These are phyloP conservation scores for Candida coleopterorum DNA, from an alignment of 805 yeast genomes.

Conservation along the genomic window DNA sequence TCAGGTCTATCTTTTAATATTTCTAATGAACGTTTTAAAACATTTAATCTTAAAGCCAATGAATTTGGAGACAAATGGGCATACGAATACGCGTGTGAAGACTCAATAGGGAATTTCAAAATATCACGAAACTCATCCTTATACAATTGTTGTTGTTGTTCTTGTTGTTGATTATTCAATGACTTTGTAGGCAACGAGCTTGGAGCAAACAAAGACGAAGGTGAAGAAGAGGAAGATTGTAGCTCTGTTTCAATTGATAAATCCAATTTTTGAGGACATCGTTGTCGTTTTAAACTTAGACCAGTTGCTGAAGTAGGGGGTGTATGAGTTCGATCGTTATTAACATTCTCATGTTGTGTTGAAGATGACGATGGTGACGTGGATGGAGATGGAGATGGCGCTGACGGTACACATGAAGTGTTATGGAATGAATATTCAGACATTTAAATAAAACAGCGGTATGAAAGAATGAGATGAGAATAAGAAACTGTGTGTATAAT, in stretches of 20 bases:
- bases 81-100: conserved; percentile 81
- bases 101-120: conserved; percentile 65
- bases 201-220: conserved; percentile 7
- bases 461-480: too few relatives aligned
- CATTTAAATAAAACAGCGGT: not conserved
- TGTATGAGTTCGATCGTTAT: not conserved
- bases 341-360: not conserved
- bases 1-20: conserved; percentile 64
- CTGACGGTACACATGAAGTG: too few relatives aligned
- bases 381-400: too few relatives aligned
- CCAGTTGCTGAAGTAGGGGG: not conserved
- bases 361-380: not conserved
- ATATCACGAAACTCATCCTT: conserved; percentile 30
- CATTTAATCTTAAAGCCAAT: conserved; percentile 67
- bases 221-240: not conserved
- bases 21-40: conserved; percentile 70
- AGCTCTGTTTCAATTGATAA: not conserved
- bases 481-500: too few relatives aligned
- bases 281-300: conserved; percentile 2
- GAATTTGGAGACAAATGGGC: conserved; percentile 80
- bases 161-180: not conserved
- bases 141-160: not conserved
- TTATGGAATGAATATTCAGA: not conserved
- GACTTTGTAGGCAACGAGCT: conserved; percentile 1
- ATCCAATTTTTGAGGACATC: not conserved